phyloP scores from a whole-genome alignment of 129 eudicot genomes.

The Flaveria linearis region DNA sequence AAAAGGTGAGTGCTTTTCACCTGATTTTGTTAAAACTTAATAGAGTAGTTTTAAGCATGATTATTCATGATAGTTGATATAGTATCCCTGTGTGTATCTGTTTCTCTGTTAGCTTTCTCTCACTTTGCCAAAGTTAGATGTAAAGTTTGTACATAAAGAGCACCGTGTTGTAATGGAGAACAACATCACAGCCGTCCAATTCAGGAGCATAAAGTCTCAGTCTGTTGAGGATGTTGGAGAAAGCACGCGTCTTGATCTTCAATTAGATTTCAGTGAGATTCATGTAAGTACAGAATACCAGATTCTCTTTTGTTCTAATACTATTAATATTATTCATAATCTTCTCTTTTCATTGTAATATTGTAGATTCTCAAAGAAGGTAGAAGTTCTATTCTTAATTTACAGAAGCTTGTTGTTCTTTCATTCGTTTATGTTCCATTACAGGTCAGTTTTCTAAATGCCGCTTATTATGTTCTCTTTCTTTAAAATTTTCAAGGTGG shows the following conservation, averaged over 20 bases:
- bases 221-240: conserved; percentile 78
- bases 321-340: not conserved
- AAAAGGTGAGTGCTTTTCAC: conserved; percentile 50
- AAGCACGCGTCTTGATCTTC: conserved; percentile 75
- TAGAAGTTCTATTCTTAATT: conserved; percentile 63
- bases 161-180: conserved; percentile 60
- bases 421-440: conserved; percentile 72
- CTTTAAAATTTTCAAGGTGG: not conserved
- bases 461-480: not conserved
- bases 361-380: conserved; percentile 74
- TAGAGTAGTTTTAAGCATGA: not conserved
- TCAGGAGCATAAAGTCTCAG: conserved; percentile 65
- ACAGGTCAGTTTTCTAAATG: conserved; percentile 53
- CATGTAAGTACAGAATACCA: conserved; percentile 52
- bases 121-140: conserved; percentile 72
- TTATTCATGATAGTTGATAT: conserved; percentile 12
- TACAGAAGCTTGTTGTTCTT: conserved; percentile 67
- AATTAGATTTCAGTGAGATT: conserved; percentile 89
- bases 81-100: conserved; percentile 8
- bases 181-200: conserved; percentile 72
- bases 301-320: not conserved
- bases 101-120: conserved; percentile 48
- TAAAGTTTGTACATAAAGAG: conserved; percentile 68
- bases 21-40: conserved; percentile 16
- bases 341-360: conserved; percentile 23